These are phyloP conservation scores for Isatis tinctoria DNA, from an alignment of 345 rosid genomes.

Conservation along the genomic window DNA sequence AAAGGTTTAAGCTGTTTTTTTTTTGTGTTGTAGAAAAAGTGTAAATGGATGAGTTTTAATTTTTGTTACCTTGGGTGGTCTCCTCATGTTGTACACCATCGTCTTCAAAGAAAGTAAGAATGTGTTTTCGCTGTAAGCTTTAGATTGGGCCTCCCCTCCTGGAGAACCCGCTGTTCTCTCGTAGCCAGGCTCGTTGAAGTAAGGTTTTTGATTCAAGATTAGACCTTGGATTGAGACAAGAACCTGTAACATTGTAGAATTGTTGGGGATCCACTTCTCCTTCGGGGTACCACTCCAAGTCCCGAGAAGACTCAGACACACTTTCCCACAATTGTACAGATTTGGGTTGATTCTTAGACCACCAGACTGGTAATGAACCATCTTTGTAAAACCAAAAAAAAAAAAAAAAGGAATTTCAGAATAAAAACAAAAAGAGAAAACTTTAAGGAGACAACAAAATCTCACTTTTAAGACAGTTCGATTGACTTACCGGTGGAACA, in stretches of 20 bases:
- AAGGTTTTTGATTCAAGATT: constrained; percentile 80
- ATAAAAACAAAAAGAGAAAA: neutral
- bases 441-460: neutral
- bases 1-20: neutral
- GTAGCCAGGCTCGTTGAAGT: constrained; percentile 85
- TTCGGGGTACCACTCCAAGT: constrained; percentile 75
- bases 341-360: constrained; percentile 90
- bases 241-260: constrained; percentile 83
- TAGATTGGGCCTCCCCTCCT: constrained; percentile 22
- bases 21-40: neutral
- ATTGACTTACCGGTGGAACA: constrained; percentile 60
- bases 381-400: constrained; percentile 39
- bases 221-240: constrained; percentile 91
- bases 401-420: neutral
- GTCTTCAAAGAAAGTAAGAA: constrained; percentile 62
- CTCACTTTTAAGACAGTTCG: constrained; percentile 11
- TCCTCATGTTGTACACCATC: constrained; percentile 65
- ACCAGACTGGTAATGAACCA: constrained; percentile 68
- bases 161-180: constrained; percentile 41
- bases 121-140: constrained; percentile 58
- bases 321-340: constrained; percentile 69
- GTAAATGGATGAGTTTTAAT: neutral
- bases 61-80: constrained; percentile 72
- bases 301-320: constrained; percentile 89
- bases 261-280: constrained; percentile 83